Evolutionary conservation across 2,329 filamentous ascomycete genomes (phyloP), one percentile per base, ranked within the genome.

Genomic region (Aureobasidium subglaciale): DNA sequence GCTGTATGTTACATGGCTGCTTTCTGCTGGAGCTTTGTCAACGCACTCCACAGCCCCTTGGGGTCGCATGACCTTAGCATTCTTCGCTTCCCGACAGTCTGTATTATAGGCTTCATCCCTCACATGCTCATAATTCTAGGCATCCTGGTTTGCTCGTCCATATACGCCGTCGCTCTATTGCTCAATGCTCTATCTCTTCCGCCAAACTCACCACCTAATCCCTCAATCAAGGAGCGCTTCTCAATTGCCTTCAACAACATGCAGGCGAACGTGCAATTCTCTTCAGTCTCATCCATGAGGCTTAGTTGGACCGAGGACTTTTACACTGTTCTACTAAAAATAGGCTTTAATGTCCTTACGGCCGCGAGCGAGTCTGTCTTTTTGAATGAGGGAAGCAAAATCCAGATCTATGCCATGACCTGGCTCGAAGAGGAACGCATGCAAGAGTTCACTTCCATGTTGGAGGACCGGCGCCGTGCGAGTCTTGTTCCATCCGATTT

Each of bases 331-430:
- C 76, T 97, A 4, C 78, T 97, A 3, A 85, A 91, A 58, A 83
- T 90, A 32, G 93, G 93, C 0, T 96, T 96, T 66, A 85, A 85
- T 10, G 85, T 92, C 11, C 83, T 97, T 59, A 95, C 90, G 0
- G 92, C 95, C 70, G 93, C 93, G 0, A 96, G 90, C 63, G 91
- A 97, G 70, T 92, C 92, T 3, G 93, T 97, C 0, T 97, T 96
- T 66, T 76, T 99, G 10, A 96, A 96, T 59, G 92, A 97, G 70
- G 92, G 92, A 42, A 82, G 82, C 37, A 79, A 79, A 1, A 83
- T 97, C 50, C 85, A 82, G 59, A 75, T 95, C 2, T 84, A 84
- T 60, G 76, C 80, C 32, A 85, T 85, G 71, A 96, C 93, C 0
- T 99, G 93, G 92, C 75, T 97, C 3, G 93, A 99, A 67, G 88